These are phyloP conservation scores for Pyrenopolyporus hunteri DNA, from an alignment of 495 filamentous ascomycete species.

Conservation along the genomic window DNA sequence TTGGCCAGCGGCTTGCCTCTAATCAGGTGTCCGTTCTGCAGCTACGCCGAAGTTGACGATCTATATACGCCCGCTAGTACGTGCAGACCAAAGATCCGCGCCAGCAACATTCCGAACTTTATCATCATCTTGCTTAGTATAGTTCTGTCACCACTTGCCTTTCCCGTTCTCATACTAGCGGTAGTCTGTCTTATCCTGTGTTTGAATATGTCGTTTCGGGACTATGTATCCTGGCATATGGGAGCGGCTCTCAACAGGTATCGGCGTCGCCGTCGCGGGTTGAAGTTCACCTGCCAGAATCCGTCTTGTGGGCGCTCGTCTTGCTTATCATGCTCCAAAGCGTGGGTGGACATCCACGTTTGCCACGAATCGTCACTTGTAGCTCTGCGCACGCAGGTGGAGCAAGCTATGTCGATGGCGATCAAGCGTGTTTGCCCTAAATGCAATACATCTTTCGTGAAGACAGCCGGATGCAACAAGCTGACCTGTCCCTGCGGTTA, in stretches of 20 bases:
- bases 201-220: slow-evolving; percentile 38
- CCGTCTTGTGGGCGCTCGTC: slow-evolving; percentile 69
- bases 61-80: slow-evolving; percentile 64
- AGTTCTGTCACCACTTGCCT: slow-evolving; percentile 57
- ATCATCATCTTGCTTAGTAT: slow-evolving; percentile 50
- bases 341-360: slow-evolving; percentile 75
- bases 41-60: slow-evolving; percentile 87
- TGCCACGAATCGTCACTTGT: slow-evolving; percentile 83
- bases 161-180: slow-evolving; percentile 56
- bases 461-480: slow-evolving; percentile 93
- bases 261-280: slow-evolving; percentile 65
- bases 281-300: slow-evolving; percentile 75
- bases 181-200: slow-evolving; percentile 48
- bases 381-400: slow-evolving; percentile 83
- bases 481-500: slow-evolving; percentile 97
- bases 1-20: slow-evolving; percentile 74
- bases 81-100: slow-evolving; percentile 57
- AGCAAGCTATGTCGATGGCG: slow-evolving; percentile 88
- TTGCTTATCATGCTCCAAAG: slow-evolving; percentile 74
- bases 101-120: slow-evolving; percentile 50
- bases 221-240: slow-evolving; percentile 45
- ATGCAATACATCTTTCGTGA: slow-evolving; percentile 90
- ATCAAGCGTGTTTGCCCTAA: slow-evolving; percentile 94
- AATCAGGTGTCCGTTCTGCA: slow-evolving; percentile 86
- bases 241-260: slow-evolving; percentile 62